phyloP scores from a whole-genome alignment of 2,329 filamentous ascomycete genomes.

The Ceratocystis harringtonii region DNA sequence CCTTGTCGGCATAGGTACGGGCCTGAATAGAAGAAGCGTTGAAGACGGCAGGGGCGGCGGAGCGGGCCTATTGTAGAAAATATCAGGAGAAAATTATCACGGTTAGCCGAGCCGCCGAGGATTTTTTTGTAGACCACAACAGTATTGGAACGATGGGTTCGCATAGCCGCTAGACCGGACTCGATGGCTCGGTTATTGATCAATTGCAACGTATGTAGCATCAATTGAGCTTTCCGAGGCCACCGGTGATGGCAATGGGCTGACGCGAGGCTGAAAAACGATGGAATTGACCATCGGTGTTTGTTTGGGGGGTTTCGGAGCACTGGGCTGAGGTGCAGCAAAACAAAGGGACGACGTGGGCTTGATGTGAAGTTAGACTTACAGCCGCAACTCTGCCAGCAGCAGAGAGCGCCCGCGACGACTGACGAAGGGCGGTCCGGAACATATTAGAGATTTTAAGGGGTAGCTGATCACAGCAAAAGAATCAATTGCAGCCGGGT shows the following conservation, averaged over 20 bases:
- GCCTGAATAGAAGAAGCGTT: constrained; percentile 55
- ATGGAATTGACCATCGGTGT: constrained; percentile 33
- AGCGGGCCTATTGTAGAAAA: constrained; percentile 52
- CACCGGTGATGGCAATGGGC: constrained; percentile 10
- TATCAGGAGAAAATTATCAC: constrained; percentile 32
- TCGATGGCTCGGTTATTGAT: constrained; percentile 11
- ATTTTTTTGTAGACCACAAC: neutral
- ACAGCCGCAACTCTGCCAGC: constrained; percentile 84
- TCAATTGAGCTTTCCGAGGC: constrained; percentile 17
- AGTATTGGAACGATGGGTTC: constrained; percentile 23
- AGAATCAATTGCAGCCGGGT: constrained; percentile 47
- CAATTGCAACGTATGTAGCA: constrained; percentile 12
- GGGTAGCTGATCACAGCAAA: constrained; percentile 24
- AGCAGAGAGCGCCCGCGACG: constrained; percentile 85
- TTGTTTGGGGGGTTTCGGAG: constrained; percentile 17
- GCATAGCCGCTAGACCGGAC: constrained; percentile 3
- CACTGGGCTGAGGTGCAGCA: constrained; percentile 6
- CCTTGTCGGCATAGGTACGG: constrained; percentile 89
- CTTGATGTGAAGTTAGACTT: constrained; percentile 43
- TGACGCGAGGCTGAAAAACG: constrained; percentile 24
- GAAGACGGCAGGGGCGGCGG: constrained; percentile 64
- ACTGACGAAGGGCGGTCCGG: constrained; percentile 95
- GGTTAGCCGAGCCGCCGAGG: constrained; percentile 38
- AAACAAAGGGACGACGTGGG: constrained; percentile 4
- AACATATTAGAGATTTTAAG: constrained; percentile 52